phyloP scores from a whole-genome alignment of 768 basidiomycete species.

The Gloeopeniophorella convolvens region DNA sequence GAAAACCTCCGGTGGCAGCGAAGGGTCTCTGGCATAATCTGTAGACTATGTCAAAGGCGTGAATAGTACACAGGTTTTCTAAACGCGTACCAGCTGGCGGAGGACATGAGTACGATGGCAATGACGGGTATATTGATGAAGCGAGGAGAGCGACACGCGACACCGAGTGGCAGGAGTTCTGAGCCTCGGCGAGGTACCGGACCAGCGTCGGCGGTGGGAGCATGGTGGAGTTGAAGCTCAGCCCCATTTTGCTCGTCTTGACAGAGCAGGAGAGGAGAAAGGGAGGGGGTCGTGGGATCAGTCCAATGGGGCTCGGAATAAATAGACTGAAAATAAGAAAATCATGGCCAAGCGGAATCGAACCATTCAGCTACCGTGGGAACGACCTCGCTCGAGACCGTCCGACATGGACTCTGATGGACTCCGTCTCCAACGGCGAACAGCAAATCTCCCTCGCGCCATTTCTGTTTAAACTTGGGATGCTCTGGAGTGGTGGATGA shows the following conservation, averaged over 20 bases:
- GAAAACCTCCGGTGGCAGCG: slow-evolving; percentile 86
- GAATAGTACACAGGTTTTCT: neutral
- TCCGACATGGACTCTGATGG: too few relatives aligned
- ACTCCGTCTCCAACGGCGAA: too few relatives aligned
- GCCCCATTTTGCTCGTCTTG: slow-evolving; percentile 7
- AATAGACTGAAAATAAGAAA: neutral
- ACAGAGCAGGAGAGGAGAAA: too few relatives aligned
- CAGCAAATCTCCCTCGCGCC: too few relatives aligned
- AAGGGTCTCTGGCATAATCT: slow-evolving; percentile 68
- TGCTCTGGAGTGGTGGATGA: too few relatives aligned
- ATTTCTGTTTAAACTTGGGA: too few relatives aligned
- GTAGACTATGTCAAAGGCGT: slow-evolving; percentile 5
- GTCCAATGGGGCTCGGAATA: neutral
- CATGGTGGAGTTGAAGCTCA: slow-evolving; percentile 25
- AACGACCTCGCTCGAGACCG: too few relatives aligned
- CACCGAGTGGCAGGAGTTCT: slow-evolving; percentile 22
- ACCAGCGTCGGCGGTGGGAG: slow-evolving; percentile 23
- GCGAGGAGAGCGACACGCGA: slow-evolving; percentile 31
- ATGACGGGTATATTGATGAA: slow-evolving; percentile 65
- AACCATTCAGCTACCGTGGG: neutral
- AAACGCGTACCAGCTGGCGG: slow-evolving; percentile 63
- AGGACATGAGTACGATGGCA: slow-evolving; percentile 61
- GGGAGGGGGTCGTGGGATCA: neutral
- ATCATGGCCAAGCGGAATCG: neutral
- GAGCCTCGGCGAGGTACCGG: slow-evolving; percentile 26